These are phyloP conservation scores for Colletotrichum phormii DNA, from an alignment of 2,329 filamentous ascomycete genomes.

Conservation along the genomic window DNA sequence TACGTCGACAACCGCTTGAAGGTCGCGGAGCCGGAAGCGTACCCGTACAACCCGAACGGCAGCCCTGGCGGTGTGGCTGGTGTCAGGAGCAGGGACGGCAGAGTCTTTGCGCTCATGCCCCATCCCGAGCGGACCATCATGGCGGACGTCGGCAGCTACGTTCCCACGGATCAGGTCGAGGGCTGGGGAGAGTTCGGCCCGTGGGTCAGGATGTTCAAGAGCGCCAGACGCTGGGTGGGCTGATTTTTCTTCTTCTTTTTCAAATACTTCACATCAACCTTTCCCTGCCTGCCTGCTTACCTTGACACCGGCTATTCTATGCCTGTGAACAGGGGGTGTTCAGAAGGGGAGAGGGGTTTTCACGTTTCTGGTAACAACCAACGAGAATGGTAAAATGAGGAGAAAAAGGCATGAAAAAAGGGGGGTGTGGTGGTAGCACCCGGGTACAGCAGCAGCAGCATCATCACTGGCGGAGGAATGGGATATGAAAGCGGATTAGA, in stretches of 20 bases:
- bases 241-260: constrained; percentile 41
- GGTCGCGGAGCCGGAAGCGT: constrained; percentile 79
- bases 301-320: background rate
- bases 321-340: background rate
- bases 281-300: background rate
- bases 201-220: constrained; percentile 89
- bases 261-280: background rate
- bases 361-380: background rate
- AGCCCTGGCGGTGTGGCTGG: constrained; percentile 85
- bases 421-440: background rate
- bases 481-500: constrained; percentile 3
- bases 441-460: background rate
- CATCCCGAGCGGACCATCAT: constrained; percentile 92
- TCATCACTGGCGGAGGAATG: background rate
- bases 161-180: constrained; percentile 67
- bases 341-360: background rate
- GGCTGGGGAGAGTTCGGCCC: constrained; percentile 86
- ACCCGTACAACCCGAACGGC: constrained; percentile 91
- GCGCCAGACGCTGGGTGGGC: constrained; percentile 88
- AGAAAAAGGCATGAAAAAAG: background rate
- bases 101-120: constrained; percentile 91
- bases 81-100: constrained; percentile 80
- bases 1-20: constrained; percentile 83
- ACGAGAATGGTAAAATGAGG: background rate
- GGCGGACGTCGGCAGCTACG: constrained; percentile 81